Evolutionary conservation across 1,284 basidiomycete genomes (phyloP).

Genomic region (Fistulinella cinereoalba): DNA sequence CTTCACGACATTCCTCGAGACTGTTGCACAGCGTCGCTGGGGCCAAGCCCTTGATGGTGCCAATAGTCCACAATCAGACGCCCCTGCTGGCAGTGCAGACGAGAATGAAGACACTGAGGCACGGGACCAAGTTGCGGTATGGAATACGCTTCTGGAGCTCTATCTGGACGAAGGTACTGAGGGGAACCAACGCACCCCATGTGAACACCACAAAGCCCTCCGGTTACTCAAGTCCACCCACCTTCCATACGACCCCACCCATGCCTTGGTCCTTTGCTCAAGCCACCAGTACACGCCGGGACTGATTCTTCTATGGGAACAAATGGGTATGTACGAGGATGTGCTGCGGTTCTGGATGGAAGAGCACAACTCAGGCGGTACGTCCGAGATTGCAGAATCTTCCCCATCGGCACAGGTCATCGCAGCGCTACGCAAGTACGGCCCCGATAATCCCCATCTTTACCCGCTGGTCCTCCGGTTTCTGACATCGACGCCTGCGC

Average conservation of each 20-base stretch:
- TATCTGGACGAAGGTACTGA: conserved; percentile 55
- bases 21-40: conserved; percentile 81
- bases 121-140: conserved; percentile 81
- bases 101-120: conserved; percentile 56
- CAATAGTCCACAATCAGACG: conserved; percentile 9
- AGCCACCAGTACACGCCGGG: conserved; percentile 80
- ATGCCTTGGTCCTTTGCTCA: conserved; percentile 92
- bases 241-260: conserved; percentile 85
- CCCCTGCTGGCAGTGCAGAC: conserved; percentile 5
- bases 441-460: conserved; percentile 65
- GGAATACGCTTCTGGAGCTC: conserved; percentile 95
- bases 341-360: conserved; percentile 92
- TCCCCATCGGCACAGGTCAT: conserved; percentile 63
- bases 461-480: conserved; percentile 91
- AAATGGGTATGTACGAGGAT: conserved; percentile 94
- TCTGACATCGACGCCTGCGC: conserved; percentile 74
- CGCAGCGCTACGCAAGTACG: conserved; percentile 71
- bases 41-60: conserved; percentile 62
- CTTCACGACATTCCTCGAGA: conserved; percentile 88
- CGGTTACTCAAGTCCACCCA: conserved; percentile 58
- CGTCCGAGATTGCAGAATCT: conserved; percentile 21
- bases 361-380: conserved; percentile 44
- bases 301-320: conserved; percentile 88
- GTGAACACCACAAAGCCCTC: conserved; percentile 56
- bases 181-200: conserved; percentile 6